A percentile compares a stretch with the other conserved stretches of the same genome.
Evolutionary conservation across 148 eudicot species (phyloP).

Genomic region (Fallopia convolvulus): DNA sequence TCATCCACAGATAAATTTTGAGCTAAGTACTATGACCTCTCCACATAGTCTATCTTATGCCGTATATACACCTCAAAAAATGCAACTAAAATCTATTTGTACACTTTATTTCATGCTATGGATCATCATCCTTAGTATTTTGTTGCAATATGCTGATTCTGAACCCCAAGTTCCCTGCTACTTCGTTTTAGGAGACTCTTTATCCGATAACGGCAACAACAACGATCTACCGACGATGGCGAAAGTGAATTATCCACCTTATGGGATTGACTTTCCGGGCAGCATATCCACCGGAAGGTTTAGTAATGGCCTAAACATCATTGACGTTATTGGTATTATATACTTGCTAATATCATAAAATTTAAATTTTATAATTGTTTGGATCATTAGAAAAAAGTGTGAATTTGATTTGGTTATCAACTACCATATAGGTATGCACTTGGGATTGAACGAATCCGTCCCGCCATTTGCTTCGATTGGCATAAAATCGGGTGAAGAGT

Average conservation of each 20-base stretch:
- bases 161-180: slow-evolving; percentile 5
- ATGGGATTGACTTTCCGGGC: not conserved
- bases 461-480: not conserved
- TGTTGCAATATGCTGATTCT: not conserved
- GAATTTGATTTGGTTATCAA: not conserved
- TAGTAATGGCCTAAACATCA: slow-evolving; percentile 1
- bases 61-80: not conserved
- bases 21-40: not conserved
- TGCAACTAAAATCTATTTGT: not conserved
- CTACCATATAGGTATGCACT: not conserved
- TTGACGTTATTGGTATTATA: not conserved
- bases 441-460: not conserved
- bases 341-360: no score
- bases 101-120: not conserved
- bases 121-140: not conserved
- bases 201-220: slow-evolving; percentile 10
- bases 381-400: no score
- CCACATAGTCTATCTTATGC: not conserved
- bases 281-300: slow-evolving; percentile 5
- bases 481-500: not conserved
- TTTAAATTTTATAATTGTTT: no score
- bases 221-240: not conserved
- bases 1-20: not conserved
- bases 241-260: slow-evolving; percentile 4
- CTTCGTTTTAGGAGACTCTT: slow-evolving; percentile 9